Conservation (phyloP, 2,329 filamentous ascomycete genomes). For the Sporothrix humicola region DNA sequence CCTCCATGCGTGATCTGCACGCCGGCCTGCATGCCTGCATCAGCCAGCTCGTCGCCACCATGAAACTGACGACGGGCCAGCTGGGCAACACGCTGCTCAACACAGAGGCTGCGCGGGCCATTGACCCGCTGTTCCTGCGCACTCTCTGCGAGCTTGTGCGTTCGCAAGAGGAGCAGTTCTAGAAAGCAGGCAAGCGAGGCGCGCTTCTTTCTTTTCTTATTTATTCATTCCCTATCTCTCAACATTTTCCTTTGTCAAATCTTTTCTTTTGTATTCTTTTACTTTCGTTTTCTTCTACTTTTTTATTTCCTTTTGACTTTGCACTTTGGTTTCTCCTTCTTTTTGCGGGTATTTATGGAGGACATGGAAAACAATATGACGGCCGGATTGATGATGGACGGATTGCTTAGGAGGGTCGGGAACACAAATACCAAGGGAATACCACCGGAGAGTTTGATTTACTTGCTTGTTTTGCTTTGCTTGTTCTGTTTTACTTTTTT, state of each 20-base stretch:
- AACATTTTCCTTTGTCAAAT: background rate
- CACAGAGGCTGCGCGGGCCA: conserved; percentile 38
- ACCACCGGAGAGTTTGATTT: background rate
- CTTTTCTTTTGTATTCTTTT: background rate
- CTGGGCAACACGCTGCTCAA: conserved; percentile 34
- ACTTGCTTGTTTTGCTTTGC: no score
- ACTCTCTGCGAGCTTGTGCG: conserved; percentile 52
- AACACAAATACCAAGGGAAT: conserved; percentile 15
- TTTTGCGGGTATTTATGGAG: background rate
- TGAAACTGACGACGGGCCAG: conserved; percentile 43
- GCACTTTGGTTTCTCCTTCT: background rate
- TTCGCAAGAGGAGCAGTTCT: conserved; percentile 46
- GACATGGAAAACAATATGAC: background rate
- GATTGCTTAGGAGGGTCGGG: background rate
- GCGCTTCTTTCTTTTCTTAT: background rate
- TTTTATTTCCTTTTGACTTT: background rate
- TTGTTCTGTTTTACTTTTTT: background rate
- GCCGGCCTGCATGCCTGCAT: conserved; percentile 59
- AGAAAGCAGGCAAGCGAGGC: background rate
- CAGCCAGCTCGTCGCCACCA: conserved; percentile 56
- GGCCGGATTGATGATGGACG: background rate
- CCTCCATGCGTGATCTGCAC: conserved; percentile 53
- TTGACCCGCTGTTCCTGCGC: conserved; percentile 49
- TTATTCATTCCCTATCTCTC: background rate
- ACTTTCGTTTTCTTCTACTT: background rate